These are phyloP conservation scores for Singerocomus inundabilis DNA, from an alignment of 1,284 basidiomycete genomes.

Conservation along the genomic window DNA sequence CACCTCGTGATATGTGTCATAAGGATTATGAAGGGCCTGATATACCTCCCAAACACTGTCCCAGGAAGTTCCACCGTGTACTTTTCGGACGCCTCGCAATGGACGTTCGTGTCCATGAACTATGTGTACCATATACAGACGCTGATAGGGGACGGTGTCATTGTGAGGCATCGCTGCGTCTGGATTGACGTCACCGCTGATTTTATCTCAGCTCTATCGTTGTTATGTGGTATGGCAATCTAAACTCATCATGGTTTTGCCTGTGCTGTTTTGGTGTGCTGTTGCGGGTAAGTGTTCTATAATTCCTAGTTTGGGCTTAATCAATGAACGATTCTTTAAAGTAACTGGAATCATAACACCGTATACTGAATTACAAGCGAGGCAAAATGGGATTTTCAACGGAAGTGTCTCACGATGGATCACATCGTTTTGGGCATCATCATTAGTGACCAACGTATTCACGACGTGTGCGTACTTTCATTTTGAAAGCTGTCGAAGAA, in stretches of 20 bases:
- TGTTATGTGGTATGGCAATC: constrained; percentile 14
- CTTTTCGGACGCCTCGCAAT: constrained; percentile 20
- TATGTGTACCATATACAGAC: constrained; percentile 29
- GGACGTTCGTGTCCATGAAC: constrained; percentile 26
- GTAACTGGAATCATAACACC: constrained; percentile 6
- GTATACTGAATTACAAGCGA: neutral
- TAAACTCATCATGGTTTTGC: constrained; percentile 7
- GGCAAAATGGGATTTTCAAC: neutral
- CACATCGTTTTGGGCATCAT: constrained; percentile 7
- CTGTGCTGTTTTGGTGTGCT: constrained; percentile 11
- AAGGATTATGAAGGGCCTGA: neutral
- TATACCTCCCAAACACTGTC: neutral
- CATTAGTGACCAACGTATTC: constrained; percentile 10
- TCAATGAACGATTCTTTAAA: neutral
- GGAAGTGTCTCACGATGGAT: constrained; percentile 4
- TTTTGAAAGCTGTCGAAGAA: neutral
- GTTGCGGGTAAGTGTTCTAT: constrained; percentile 3
- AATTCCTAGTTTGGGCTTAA: neutral
- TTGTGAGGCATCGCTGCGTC: constrained; percentile 2
- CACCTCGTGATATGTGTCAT: constrained; percentile 15
- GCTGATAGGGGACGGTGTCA: constrained; percentile 30
- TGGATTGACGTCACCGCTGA: neutral
- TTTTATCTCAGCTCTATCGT: constrained; percentile 5
- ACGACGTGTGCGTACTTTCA: constrained; percentile 8
- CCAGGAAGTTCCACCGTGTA: constrained; percentile 4